Conservation (phyloP, 192 early-diverging fungal species). For the Coemansia sp. region DNA sequence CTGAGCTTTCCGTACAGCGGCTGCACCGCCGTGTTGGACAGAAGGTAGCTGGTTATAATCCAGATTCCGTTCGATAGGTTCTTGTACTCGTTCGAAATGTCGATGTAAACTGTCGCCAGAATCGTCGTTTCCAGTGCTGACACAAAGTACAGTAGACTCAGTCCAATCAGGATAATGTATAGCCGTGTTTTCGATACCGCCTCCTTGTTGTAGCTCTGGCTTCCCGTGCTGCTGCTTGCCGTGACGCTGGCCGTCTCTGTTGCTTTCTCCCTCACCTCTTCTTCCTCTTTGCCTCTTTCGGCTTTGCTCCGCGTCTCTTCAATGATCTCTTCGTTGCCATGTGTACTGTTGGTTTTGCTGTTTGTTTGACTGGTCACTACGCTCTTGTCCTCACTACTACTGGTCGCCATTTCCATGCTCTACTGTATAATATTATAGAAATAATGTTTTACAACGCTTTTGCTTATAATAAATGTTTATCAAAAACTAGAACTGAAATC, state of each 20-base stretch:
- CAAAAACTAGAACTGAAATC: neutral
- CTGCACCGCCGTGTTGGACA: slow-evolving; percentile 72
- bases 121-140: slow-evolving; percentile 73
- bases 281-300: no score
- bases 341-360: neutral
- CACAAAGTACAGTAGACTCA: slow-evolving; percentile 58
- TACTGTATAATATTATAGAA: neutral
- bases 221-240: slow-evolving; percentile 12
- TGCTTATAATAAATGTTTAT: no score
- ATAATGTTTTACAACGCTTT: slow-evolving; percentile 5
- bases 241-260: slow-evolving; percentile 5
- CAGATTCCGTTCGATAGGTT: slow-evolving; percentile 68
- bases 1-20: slow-evolving; percentile 79
- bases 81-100: slow-evolving; percentile 61
- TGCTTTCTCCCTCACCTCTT: slow-evolving; percentile 2
- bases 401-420: neutral
- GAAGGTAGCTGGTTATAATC: slow-evolving; percentile 73
- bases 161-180: slow-evolving; percentile 23
- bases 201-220: slow-evolving; percentile 28
- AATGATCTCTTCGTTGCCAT: neutral
- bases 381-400: neutral
- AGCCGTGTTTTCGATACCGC: slow-evolving; percentile 11
- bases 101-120: slow-evolving; percentile 70
- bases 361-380: neutral
- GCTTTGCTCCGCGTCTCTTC: neutral